Evolutionary conservation across 2,329 filamentous ascomycete species (phyloP).

Genomic region (Trichoderma cornu-damae): DNA sequence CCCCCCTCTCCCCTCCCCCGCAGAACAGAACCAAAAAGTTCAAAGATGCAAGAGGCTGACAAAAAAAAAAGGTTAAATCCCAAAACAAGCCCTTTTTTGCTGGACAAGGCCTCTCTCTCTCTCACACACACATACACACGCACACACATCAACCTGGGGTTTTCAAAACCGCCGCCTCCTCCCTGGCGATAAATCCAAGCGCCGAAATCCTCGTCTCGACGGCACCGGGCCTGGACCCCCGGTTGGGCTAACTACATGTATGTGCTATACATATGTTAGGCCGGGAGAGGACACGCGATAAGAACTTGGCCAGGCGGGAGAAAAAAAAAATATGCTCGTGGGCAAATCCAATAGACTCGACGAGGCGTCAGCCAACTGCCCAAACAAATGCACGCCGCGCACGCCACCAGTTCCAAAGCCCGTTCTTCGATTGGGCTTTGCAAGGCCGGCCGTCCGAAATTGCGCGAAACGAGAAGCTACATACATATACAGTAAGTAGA

Average conservation of each 20-base stretch:
- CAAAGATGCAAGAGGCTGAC: too few species aligned
- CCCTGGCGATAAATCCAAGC: slow-evolving; percentile 10
- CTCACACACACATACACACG: too few species aligned
- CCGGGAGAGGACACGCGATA: slow-evolving; percentile 16
- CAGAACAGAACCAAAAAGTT: too few species aligned
- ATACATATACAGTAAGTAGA: too few species aligned
- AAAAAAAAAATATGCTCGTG: background rate
- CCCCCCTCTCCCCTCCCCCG: too few species aligned
- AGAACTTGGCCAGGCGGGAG: background rate
- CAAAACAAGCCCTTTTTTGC: slow-evolving; percentile 11
- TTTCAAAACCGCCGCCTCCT: slow-evolving; percentile 10
- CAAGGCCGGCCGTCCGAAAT: slow-evolving; percentile 8
- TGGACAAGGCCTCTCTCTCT: too few species aligned
- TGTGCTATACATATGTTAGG: too few species aligned
- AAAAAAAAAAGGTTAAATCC: too few species aligned
- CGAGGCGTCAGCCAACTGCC: slow-evolving; percentile 12
- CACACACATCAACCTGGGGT: slow-evolving; percentile 17
- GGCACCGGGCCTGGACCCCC: slow-evolving; percentile 7
- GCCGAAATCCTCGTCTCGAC: background rate
- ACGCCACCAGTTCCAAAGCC: slow-evolving; percentile 2
- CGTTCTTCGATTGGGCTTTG: background rate
- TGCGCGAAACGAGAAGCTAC: too few species aligned
- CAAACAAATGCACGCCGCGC: too few species aligned
- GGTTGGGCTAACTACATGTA: too few species aligned
- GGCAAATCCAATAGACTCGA: slow-evolving; percentile 4